Evolutionary conservation across 2,329 filamentous ascomycete genomes (phyloP), one percentile per base, ranked within the genome.

Genomic region (Sporothrix euskadiensis): DNA sequence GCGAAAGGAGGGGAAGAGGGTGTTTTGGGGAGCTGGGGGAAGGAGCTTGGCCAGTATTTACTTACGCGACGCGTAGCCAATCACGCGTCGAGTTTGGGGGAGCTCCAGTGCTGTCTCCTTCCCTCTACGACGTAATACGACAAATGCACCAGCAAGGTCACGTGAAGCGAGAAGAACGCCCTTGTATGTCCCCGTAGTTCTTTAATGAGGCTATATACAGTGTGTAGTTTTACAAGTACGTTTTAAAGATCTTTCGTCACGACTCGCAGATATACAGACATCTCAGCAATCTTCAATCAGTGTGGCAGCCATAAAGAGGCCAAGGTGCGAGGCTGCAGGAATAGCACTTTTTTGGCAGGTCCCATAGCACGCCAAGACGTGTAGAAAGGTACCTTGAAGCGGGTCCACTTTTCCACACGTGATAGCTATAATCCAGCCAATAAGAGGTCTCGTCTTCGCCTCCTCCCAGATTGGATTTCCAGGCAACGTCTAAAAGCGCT

Each of bases 21-120:
- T 49, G 47, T 47, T n/a, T 56, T 54, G 26, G 52, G 47, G 56
- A 66, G 61, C 12, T 47, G 44, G 47, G 12, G 16, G 8, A 47
- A 47, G 56, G 52, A 71, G 63, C 54, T 63, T 65, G 47, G 30
- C 3, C 8, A 8, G 47, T 73, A 70, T 70, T 73, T 57, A 72
- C 71, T 56, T 57, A 57, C 66, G 66, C 32, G 32, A 59, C 71
- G 35, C 39, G 66, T 54, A 70, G 57, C 73, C 73, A 74, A 74
- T 74, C 63, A 71, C 73, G 73, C 73, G 71, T 71, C 73, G 59
- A 22, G 41, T n/a, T 41, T 41, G 59, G 32, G 66, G 19, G 16
- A 35, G 39, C 52, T 32, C 39, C 39, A 16, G 10, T 30, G 22
- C 63, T 66, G 14, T 16, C 47, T 22, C 44, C 12, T 49, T 69